Percentiles rank a stretch among this genome's conserved stretches.
Conservation (phyloP, 176 grass and related monocot species). For the Leersia perrieri region DNA sequence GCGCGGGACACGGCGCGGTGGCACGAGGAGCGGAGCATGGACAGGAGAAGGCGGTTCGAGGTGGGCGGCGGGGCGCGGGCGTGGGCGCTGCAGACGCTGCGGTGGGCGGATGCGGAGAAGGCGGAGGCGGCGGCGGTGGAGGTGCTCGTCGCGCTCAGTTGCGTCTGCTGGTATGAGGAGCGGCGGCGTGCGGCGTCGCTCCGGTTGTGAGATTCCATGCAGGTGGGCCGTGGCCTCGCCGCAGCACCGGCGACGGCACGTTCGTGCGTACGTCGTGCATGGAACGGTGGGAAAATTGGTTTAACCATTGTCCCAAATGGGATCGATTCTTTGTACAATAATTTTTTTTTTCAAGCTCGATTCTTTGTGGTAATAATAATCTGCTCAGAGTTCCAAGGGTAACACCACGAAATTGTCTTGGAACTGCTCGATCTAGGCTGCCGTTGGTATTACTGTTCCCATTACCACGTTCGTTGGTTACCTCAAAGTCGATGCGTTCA, state of each 20-base stretch:
- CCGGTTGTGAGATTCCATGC: not conserved
- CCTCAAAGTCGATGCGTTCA: too few species aligned
- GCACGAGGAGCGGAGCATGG: constrained; percentile 57
- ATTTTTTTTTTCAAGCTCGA: not conserved
- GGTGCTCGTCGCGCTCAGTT: constrained; percentile 57
- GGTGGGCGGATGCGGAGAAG: constrained; percentile 43
- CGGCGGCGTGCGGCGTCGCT: constrained; percentile 10
- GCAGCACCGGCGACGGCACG: not conserved
- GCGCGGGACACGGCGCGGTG: constrained; percentile 50
- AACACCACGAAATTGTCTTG: too few species aligned
- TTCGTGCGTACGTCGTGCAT: not conserved
- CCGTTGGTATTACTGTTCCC: too few species aligned
- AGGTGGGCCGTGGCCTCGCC: not conserved
- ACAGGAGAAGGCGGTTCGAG: constrained; percentile 33
- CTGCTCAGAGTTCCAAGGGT: too few species aligned
- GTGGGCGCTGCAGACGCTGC: constrained; percentile 46
- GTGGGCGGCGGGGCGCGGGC: not conserved
- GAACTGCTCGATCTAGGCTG: too few species aligned
- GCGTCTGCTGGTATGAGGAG: constrained; percentile 53
- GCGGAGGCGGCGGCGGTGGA: constrained; percentile 47
- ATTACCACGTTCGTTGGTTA: too few species aligned
- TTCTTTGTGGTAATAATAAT: too few species aligned
- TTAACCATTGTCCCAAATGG: not conserved
- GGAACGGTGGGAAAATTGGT: not conserved
- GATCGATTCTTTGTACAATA: not conserved